Evolutionary conservation across 2,329 filamentous ascomycete species (phyloP).

Genomic region (Pestalotiopsis fici): DNA sequence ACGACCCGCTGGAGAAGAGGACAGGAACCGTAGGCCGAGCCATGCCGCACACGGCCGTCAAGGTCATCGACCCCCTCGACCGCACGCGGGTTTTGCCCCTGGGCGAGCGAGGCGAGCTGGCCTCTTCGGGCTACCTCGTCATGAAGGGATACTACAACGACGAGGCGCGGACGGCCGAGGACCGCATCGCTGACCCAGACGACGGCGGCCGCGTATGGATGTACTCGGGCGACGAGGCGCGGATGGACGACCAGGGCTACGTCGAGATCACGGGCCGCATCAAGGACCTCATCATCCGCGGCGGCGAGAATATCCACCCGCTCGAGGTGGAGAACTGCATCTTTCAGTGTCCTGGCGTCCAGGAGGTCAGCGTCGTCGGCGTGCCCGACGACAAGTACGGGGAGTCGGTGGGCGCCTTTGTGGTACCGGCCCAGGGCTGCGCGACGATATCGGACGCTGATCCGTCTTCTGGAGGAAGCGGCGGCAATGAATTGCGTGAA

Average conservation of each 20-base stretch:
- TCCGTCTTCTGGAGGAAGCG: conserved; percentile 7
- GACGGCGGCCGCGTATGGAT: conserved; percentile 70
- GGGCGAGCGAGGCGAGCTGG: conserved; percentile 76
- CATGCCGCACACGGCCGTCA: conserved; percentile 77
- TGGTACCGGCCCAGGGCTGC: conserved; percentile 55
- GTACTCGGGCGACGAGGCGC: conserved; percentile 88
- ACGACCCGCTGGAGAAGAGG: conserved; percentile 72
- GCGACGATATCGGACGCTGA: conserved; percentile 14
- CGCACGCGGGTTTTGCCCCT: conserved; percentile 59
- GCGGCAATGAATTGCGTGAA: conserved; percentile 42
- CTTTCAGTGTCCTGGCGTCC: conserved; percentile 68
- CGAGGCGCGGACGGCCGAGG: conserved; percentile 66
- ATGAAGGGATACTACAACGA: conserved; percentile 94
- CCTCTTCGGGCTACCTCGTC: conserved; percentile 79
- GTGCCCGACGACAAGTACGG: conserved; percentile 81
- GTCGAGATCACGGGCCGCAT: conserved; percentile 83
- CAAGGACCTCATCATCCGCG: conserved; percentile 94
- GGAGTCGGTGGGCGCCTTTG: conserved; percentile 83
- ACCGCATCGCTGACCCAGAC: conserved; percentile 44
- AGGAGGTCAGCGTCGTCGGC: conserved; percentile 81
- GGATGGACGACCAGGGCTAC: conserved; percentile 81
- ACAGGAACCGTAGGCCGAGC: conserved; percentile 76
- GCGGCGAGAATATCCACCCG: conserved; percentile 94
- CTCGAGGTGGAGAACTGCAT: conserved; percentile 90
- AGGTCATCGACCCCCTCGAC: conserved; percentile 74